Evolutionary conservation across 306 rosid genomes (phyloP), one percentile per base, ranked within the genome.

Genomic region (Lotus japonicus): DNA sequence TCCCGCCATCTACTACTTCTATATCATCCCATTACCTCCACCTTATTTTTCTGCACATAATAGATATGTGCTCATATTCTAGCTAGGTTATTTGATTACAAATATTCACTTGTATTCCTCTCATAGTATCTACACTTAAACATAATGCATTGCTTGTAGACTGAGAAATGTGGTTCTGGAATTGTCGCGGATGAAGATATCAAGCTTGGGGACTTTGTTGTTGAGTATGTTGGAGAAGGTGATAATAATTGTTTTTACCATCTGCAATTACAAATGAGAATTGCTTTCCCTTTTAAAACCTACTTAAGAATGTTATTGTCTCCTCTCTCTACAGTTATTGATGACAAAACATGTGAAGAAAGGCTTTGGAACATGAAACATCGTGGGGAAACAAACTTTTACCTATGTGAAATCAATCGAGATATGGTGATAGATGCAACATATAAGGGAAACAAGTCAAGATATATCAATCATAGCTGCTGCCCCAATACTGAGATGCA

Each of bases 351-450:
- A 50, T 94, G 98, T 66, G 96, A 90, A 79, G 87, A 85, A 78
- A 86, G 98, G 84, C 97, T 94, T 64, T 94, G 98, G 98, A 79
- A 83, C 59, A 94, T 94, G 98, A 94, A 94, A 79, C 88, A 85
- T 73, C 97, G 89, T 17, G 96, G 98, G 67, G 97, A 90, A 79
- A 90, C 94, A 52, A 94, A 94, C 84, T 94, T 94, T 66, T 94
- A 94, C 87, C 58, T 94, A n/a, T 90, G 98, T 16, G 98, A 94
- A 75, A 86, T 94, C 84, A 90, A 86, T 73, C 87, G 98, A 58
- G 97, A 94, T 78, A 90, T 85, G 96, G 98, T 94, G 84, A 94
- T 94, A 68, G 98, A 94, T 82, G 98, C 98, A 10, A 88, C 98
- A 42, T 76, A 90, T 80, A 90, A 94, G 83, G 98, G 98, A 72